Evolutionary conservation across 306 rosid species (phyloP), one percentile per base, ranked within the genome.

Genomic region (Gleditsia sinensis): DNA sequence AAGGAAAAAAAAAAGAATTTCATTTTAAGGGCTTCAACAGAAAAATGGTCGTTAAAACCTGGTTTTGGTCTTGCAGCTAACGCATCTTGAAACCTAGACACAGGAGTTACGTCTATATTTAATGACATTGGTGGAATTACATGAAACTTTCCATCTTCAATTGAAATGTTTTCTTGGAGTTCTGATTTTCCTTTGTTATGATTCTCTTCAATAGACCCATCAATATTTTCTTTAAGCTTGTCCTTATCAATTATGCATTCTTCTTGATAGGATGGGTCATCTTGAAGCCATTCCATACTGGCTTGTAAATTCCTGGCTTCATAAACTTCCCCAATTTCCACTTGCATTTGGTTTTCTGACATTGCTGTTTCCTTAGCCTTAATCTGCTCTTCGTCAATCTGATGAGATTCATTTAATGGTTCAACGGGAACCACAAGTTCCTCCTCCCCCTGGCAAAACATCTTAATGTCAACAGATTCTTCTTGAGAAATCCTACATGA

Each of bases 281-380:
- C 83, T 64, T 57, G 77, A 64, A 79, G 80, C 40, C 49, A 71
- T 83, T 67, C 87, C 37, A 56, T 42, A 51, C 70, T 77, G 61
- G 70, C 60, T 54, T 59, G 76, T 55, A 66, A 63, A 69, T 48
- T 62, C 30, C 76, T 62, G 42, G 58, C 40, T 45, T 16, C 61
- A 34, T 13, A 43, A 23, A 27, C 75, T 78, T 79, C 83, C 21
- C 45, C 32, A 54, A 67, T 49, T 17, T 34, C 34, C 65, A 34
- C 70, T 42, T 25, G 57, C 24, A 7, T 64, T 71, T 57, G 68
- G 67, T 39, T 55, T 68, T 74, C 80, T 46, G 46, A 70, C 8
- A 37, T 74, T 62, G 24, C 71, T 42, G 16, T 37, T 55, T 79
- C 82, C 42, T 33, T n/a, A 69, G 48, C 58, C 54, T 53, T 49